A percentile compares a stretch with the other conserved stretches of the same genome.
phyloP scores from a whole-genome alignment of 1,284 basidiomycete genomes.

The Sanguinoderma infundibulare region DNA sequence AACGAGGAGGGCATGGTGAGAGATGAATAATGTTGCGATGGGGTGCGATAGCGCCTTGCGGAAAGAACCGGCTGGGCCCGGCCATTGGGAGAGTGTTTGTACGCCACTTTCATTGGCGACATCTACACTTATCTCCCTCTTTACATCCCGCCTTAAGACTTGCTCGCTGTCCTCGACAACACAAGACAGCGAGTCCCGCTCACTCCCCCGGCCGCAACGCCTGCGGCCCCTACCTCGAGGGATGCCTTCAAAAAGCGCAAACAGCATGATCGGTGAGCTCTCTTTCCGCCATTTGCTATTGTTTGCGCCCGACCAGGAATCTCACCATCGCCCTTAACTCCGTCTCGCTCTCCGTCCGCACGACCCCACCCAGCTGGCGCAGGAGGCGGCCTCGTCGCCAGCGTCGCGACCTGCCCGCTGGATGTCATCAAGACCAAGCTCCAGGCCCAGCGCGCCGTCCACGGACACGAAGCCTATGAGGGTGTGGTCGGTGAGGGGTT shows the following conservation, averaged over 20 bases:
- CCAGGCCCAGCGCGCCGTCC: constrained; percentile 83
- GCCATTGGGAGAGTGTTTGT: not conserved
- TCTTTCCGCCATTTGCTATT: constrained; percentile 5
- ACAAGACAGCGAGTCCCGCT: constrained; percentile 11
- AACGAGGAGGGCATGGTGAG: not conserved
- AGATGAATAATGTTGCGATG: not conserved
- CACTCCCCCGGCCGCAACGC: constrained; percentile 34
- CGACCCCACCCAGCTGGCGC: constrained; percentile 63
- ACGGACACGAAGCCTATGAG: constrained; percentile 72
- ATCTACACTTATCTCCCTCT: not conserved
- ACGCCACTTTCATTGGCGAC: not conserved
- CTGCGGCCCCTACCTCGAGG: constrained; percentile 65
- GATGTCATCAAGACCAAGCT: constrained; percentile 98
- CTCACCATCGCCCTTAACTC: constrained; percentile 17
- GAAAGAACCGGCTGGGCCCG: constrained; percentile 12
- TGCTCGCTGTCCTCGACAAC: constrained; percentile 8
- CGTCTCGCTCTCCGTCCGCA: constrained; percentile 7
- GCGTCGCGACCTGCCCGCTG: constrained; percentile 94
- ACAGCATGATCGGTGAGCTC: constrained; percentile 74
- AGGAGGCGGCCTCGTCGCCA: constrained; percentile 88
- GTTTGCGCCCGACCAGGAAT: not conserved
- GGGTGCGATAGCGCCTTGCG: constrained; percentile 1
- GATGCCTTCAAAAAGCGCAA: constrained; percentile 65
- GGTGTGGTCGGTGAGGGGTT: constrained; percentile 71
- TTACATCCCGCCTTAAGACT: constrained; percentile 1